A percentile compares a stretch with the other conserved stretches of the same genome.
These are phyloP conservation scores for Chlorella variabilis DNA, from an alignment of 163 green algal species.

Conservation along the genomic window DNA sequence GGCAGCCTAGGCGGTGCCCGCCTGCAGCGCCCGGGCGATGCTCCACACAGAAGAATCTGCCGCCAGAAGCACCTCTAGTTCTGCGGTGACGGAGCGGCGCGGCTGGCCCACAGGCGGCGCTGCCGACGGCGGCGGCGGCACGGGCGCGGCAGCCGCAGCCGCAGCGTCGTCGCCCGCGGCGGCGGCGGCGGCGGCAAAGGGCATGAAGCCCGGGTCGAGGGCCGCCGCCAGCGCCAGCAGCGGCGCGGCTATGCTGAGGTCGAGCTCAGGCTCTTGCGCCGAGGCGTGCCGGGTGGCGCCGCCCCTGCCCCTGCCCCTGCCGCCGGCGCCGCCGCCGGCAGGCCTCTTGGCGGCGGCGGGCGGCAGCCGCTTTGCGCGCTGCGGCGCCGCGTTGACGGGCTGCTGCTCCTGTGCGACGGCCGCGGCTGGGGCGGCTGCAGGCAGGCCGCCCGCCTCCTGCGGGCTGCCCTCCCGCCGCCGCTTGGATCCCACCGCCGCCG, in stretches of 20 bases:
- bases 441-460: not conserved
- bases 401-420: not conserved
- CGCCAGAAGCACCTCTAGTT: conserved; percentile 16
- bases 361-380: not conserved
- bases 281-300: not conserved
- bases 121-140: not conserved
- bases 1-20: too few relatives aligned
- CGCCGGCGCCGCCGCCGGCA: not conserved
- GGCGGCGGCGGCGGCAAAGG: not conserved
- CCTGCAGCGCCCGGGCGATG: not conserved
- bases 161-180: not conserved
- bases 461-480: not conserved
- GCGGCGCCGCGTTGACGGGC: not conserved
- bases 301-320: not conserved
- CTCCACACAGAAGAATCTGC: conserved; percentile 6
- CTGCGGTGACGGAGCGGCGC: not conserved
- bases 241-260: conserved; percentile 4
- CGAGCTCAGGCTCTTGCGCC: not conserved
- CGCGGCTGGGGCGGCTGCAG: too few relatives aligned
- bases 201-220: not conserved
- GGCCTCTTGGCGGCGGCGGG: too few relatives aligned
- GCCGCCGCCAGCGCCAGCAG: conserved; percentile 20
- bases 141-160: not conserved
- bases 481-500: not conserved
- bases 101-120: too few relatives aligned